phyloP scores from a whole-genome alignment of 306 rosid genomes.

The Glycyrrhiza uralensis region DNA sequence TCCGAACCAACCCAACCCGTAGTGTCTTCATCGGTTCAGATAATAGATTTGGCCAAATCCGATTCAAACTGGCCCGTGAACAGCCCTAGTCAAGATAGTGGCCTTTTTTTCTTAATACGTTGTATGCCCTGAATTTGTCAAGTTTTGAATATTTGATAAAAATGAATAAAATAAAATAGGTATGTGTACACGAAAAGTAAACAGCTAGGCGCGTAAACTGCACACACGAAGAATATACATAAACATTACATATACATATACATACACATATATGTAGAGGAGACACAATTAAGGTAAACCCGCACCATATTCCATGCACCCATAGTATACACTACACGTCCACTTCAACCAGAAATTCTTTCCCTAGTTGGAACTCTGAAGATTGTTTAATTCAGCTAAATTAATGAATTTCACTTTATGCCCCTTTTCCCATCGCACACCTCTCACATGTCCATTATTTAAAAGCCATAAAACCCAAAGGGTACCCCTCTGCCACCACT shows the following conservation, averaged over 20 bases:
- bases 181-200: background rate
- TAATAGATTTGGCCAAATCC: too few species aligned
- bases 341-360: background rate
- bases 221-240: background rate
- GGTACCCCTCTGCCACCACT: slow-evolving; percentile 17
- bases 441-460: background rate
- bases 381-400: background rate
- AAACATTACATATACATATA: background rate
- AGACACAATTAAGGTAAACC: background rate
- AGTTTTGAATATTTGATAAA: background rate
- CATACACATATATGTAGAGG: background rate
- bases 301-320: too few species aligned
- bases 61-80: too few species aligned
- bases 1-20: too few species aligned
- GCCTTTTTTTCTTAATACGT: too few species aligned
- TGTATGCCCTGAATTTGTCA: background rate
- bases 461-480: background rate
- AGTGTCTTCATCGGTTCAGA: too few species aligned
- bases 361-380: slow-evolving; percentile 8
- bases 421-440: slow-evolving; percentile 22
- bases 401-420: slow-evolving; percentile 30
- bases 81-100: too few species aligned
- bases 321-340: slow-evolving; percentile 29
- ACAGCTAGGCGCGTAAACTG: background rate
- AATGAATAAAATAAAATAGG: background rate